Evolutionary conservation across 2,329 filamentous ascomycete genomes (phyloP), one percentile per base, ranked within the genome.

Genomic region (Diaporthe velutina): DNA sequence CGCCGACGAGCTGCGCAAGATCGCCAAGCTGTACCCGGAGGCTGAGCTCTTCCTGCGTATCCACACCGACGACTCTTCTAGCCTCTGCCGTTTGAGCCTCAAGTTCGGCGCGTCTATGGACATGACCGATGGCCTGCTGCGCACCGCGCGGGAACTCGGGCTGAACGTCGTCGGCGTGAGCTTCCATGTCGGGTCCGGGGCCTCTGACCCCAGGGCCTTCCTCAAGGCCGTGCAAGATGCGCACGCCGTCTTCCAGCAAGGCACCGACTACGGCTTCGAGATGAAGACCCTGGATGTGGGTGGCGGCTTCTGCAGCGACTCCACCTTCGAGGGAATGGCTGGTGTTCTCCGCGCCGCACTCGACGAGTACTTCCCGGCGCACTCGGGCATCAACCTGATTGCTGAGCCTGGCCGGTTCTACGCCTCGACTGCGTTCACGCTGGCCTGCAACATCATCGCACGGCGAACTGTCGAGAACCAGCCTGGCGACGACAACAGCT

Each of bases 331-430:
- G 84, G 88, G 90, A 77, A 98, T 98, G 92, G 95, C 97, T 22
- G 89, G 88, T 19, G 94, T 95, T 38, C 90, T 99, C 54, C 91
- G 93, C 75, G 88, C 90, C 68, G 95, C 96, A 1, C 87, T 99
- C 40, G 95, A 98, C 79, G 90, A 93, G 78, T 95, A 97, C 84
- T 98, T 99, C 86, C 96, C 96, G 2, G 89, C 93, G 66, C 87
- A 86, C 79, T 86, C 83, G 77, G 88, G 91, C 79, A 89, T 98
- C 79, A 93, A 93, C 81, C 89, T 99, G 85, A 99, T 99, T 79
- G 96, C 95, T 35, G 97, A 99, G 86, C 97, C 97, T 2, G 97
- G 97, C 66, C 95, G 97, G 70, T 99, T 97, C 90, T 99, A 98
- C 82, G 97, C 98, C 67, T 93, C 95, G 73, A 92, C 92, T 3